Base-by-base conservation (phyloP, 179 eudicot species). In the Heliamphora pulchella region DNA sequence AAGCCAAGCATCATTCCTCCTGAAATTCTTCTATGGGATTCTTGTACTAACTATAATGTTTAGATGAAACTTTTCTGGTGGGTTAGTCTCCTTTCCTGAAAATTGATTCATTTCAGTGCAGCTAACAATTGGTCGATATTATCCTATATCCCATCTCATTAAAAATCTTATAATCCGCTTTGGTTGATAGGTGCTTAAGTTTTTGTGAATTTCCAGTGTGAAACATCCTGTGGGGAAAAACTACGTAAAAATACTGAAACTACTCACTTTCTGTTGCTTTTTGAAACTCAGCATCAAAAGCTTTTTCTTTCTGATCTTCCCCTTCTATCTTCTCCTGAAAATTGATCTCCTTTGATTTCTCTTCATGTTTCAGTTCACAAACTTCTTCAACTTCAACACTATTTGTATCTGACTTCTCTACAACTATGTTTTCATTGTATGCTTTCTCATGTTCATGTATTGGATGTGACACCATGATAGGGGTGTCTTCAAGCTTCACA, bases 371-470 rank as follows among this genome's bases (percentile, higher is more conserved):
- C 53, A 78, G 4, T 43, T 78, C 63, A 62, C 18, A 15, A 14
- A 31, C 41, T 46, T 80, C 77, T 80, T 46, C 51, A 72, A 71
- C 31, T 31, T 31, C 31, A 31, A 31, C 31, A 31, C 31, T 64
- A 17, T 51, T 59, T 64, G 70, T 51, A 43, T 59, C 72, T 2
- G 76, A 51, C 8, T 71, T 69, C 66, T 15, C 79, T 43, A 53
- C 44, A 58, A 10, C 14, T 59, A 41, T 41, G 57, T 2, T 65
- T 70, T 48, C 66, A 9, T 50, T 63, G 8, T 62, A 76, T 79
- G 73, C 72, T 66, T 73, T 66, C 59, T 78, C 73, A 55, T 70
- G 68, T 15, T 76, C 71, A 41, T 76, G 59, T 20, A 1, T 79
- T 47, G 58, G 46, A 81, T 67, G 57, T n/a, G 62, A 47, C 18